These are phyloP conservation scores for Trametopsis cervina DNA, from an alignment of 768 basidiomycete genomes.

Conservation along the genomic window DNA sequence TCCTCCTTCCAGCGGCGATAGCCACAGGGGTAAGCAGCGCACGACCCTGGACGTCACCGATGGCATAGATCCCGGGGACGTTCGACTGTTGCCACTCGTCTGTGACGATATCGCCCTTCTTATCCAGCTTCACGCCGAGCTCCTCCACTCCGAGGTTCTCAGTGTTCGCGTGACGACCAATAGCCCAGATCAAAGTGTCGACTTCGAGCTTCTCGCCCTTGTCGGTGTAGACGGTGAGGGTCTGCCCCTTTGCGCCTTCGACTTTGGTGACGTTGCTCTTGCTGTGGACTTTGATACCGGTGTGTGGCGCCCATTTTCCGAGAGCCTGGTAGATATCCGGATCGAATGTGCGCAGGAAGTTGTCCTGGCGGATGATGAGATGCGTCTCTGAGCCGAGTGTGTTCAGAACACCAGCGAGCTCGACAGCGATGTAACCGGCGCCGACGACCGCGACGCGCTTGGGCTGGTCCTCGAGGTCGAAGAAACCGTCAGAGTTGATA, in stretches of 20 bases:
- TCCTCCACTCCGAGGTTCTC: slow-evolving; percentile 71
- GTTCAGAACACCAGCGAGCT: slow-evolving; percentile 92
- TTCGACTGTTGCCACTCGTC: slow-evolving; percentile 88
- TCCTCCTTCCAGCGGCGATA: slow-evolving; percentile 87
- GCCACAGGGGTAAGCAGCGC: slow-evolving; percentile 93
- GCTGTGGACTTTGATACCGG: slow-evolving; percentile 86
- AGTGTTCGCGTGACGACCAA: slow-evolving; percentile 83
- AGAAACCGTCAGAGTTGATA: slow-evolving; percentile 94
- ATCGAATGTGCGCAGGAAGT: slow-evolving; percentile 91
- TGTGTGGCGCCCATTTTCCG: slow-evolving; percentile 90
- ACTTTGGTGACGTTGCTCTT: slow-evolving; percentile 67
- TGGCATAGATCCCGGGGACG: slow-evolving; percentile 64
- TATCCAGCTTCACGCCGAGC: slow-evolving; percentile 65
- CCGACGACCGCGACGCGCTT: slow-evolving; percentile 92
- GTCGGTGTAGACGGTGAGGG: slow-evolving; percentile 71
- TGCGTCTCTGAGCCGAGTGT: slow-evolving; percentile 89
- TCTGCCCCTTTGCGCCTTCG: slow-evolving; percentile 64
- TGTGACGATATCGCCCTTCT: slow-evolving; percentile 79
- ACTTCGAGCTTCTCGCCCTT: slow-evolving; percentile 75
- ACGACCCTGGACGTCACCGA: slow-evolving; percentile 93
- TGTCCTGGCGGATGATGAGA: slow-evolving; percentile 83
- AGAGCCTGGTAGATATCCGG: slow-evolving; percentile 76
- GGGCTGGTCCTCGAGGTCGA: slow-evolving; percentile 84
- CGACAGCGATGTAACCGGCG: slow-evolving; percentile 97
- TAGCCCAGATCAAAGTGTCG: slow-evolving; percentile 89